A percentile compares a stretch with the other conserved stretches of the same genome.
phyloP scores from a whole-genome alignment of 2,329 filamentous ascomycete genomes.

The Daldinia eschscholtzii region DNA sequence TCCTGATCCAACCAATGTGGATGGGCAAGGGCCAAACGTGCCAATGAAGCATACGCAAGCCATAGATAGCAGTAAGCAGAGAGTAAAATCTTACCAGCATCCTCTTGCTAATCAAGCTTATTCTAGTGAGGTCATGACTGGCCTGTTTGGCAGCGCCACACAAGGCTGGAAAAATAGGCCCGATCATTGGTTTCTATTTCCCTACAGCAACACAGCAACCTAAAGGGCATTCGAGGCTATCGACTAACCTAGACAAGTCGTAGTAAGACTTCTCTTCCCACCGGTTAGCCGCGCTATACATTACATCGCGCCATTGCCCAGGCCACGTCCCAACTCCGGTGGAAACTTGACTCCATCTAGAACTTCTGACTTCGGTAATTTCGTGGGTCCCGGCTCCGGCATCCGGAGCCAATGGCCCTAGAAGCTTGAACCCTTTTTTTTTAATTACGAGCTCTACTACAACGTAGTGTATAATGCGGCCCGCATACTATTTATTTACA shows the following conservation, averaged over 20 bases:
- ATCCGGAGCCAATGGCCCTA: conserved; percentile 26
- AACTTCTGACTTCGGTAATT: conserved; percentile 31
- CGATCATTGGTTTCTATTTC: conserved; percentile 27
- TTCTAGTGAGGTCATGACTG: conserved; percentile 26
- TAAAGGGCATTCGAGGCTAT: conserved; percentile 11
- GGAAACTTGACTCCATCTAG: conserved; percentile 35
- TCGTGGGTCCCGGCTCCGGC: conserved; percentile 27
- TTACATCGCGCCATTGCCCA: conserved; percentile 17
- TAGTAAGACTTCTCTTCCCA: conserved; percentile 21
- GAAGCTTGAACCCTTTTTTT: conserved; percentile 4
- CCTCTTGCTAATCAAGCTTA: conserved; percentile 24
- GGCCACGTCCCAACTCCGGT: conserved; percentile 28
- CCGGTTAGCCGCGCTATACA: conserved; percentile 30
- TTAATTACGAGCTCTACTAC: conserved; percentile 11
- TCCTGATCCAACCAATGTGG: conserved; percentile 38
- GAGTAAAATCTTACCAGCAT: conserved; percentile 23
- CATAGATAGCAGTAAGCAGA: conserved; percentile 34
- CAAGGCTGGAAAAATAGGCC: conserved; percentile 43
- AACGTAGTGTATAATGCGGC: conserved; percentile 13
- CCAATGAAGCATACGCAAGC: conserved; percentile 39
- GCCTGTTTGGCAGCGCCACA: conserved; percentile 34
- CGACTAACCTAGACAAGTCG: conserved; percentile 24
- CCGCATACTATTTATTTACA: conserved; percentile 20
- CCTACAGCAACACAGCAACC: conserved; percentile 1
- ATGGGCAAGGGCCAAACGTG: conserved; percentile 38